These are phyloP conservation scores for Nothophytophthora sp. DNA, from an alignment of 352 stramenopile genomes.

Conservation along the genomic window DNA sequence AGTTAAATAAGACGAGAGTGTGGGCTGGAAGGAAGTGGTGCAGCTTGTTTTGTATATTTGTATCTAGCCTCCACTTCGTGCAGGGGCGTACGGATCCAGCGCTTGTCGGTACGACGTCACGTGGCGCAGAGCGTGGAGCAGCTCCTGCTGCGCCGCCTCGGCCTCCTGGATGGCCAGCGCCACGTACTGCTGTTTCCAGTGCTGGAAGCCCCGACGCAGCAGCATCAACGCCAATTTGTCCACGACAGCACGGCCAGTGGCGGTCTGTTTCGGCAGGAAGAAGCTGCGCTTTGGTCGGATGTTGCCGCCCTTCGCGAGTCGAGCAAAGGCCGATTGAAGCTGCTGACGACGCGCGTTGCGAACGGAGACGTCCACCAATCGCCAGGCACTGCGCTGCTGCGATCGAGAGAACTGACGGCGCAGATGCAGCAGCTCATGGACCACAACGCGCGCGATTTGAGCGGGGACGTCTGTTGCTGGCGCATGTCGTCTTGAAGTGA, in stretches of 20 bases:
- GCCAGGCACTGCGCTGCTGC: conserved; percentile 19
- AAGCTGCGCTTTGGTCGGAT: conserved; percentile 1
- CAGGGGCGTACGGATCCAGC: conserved; percentile 30
- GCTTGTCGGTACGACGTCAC: conserved; percentile 38
- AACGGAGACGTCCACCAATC: conserved; percentile 7
- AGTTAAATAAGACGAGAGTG: conserved; percentile 27
- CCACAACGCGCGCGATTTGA: conserved; percentile 8
- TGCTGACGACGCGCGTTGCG: conserved; percentile 6
- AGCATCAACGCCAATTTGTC: conserved; percentile 21
- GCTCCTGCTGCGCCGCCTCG: conserved; percentile 38
- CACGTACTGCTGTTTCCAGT: conserved; percentile 60
- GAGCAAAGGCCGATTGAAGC: conserved; percentile 17
- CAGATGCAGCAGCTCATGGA: conserved; percentile 13
- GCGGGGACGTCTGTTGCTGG: conserved; percentile 9
- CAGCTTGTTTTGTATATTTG: too few relatives aligned
- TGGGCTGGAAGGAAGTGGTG: too few relatives aligned
- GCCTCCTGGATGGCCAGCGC: conserved; percentile 39
- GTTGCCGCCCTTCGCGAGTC: conserved; percentile 2
- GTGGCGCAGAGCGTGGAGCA: conserved; percentile 42
- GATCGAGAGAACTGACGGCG: conserved; percentile 9
- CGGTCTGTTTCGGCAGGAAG: conserved; percentile 11
- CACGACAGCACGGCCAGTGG: conserved; percentile 24
- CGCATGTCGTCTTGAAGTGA: conserved; percentile 10
- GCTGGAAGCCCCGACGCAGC: conserved; percentile 31
- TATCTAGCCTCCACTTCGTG: too few relatives aligned